Evolutionary conservation across 1,284 basidiomycete genomes (phyloP), one percentile per base, ranked within the genome.

Genomic region (Trichosporon ovoides): DNA sequence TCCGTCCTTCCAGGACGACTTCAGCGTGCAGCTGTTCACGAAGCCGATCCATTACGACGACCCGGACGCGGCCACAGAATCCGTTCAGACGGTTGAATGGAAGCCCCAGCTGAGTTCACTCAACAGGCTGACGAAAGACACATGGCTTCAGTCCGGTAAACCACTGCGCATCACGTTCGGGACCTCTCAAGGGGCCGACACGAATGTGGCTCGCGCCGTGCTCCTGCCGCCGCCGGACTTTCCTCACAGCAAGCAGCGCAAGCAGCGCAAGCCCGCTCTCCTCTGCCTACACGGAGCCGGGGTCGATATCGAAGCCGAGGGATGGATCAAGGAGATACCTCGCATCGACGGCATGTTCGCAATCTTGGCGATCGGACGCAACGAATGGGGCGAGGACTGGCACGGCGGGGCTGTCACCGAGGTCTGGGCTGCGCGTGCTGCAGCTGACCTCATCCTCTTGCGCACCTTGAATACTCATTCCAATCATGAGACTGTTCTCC

Each of bases 301-400:
- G 0, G 75, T 78, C 1, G 69, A 72, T 13, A 61, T 64, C 0
- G 53, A 53, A 2, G 53, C 46, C 9, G 48, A 59, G 0, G 49
- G 52, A 6, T 75, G 71, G 70, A 59, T 59, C 1, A 60, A 63
- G 0, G 65, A 68, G 1, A 67, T 75, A 19, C 73, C 71, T 0
- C 28, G 28, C 1, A 35, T 65, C 1, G 58, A 57, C 0, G 66
- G 56, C 11, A 59, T 59, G 53, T 78, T 75, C 74, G 67, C 70
- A 0, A 62, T 77, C 2, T 62, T 75, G 16, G 70, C 73, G 0
- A 72, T 71, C 5, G 75, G 76, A 1, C 66, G 65, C 53, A 76
- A 67, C 34, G 72, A 73, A 40, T 78, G 76, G 76, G 75, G 76
- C 6, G 73, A 77, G 58, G 76, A 77, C 58, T 77, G 74, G 74